Evolutionary conservation across 345 rosid species (phyloP).

Genomic region (Aquilaria yunnanensis): DNA sequence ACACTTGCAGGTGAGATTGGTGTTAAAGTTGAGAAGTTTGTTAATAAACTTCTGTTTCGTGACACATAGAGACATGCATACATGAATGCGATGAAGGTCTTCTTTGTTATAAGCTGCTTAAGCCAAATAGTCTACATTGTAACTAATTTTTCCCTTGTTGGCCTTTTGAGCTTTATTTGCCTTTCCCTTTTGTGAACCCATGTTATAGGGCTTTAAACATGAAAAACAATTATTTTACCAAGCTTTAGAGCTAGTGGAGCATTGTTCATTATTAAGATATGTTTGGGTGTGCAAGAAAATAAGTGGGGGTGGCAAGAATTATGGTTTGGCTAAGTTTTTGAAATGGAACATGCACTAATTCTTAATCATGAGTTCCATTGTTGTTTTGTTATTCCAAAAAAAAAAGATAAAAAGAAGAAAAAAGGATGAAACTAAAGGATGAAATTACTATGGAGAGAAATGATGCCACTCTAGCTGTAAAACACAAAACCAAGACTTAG

Average conservation of each 20-base stretch:
- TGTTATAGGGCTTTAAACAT: not conserved
- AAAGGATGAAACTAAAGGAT: not conserved
- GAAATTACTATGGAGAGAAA: no score
- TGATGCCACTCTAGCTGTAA: no score
- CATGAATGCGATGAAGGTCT: not conserved
- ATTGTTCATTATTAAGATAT: not conserved
- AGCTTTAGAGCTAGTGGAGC: not conserved
- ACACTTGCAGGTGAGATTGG: no score
- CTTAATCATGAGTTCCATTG: no score
- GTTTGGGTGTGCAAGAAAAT: not conserved
- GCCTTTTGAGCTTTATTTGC: not conserved
- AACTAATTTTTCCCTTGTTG: not conserved
- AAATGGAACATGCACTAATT: no score
- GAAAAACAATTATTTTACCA: not conserved
- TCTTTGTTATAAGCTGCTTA: not conserved
- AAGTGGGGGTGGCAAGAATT: not conserved
- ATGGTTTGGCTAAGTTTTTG: no score
- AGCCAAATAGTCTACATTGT: not conserved
- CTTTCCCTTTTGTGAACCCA: not conserved
- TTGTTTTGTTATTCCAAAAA: not conserved
- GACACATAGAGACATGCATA: not conserved
- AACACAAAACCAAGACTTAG: no score
- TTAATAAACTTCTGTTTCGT: no score
- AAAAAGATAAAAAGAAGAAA: not conserved
- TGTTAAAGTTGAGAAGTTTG: no score